phyloP scores from a whole-genome alignment of 2,329 filamentous ascomycete species.

The Monosporascus sp. region DNA sequence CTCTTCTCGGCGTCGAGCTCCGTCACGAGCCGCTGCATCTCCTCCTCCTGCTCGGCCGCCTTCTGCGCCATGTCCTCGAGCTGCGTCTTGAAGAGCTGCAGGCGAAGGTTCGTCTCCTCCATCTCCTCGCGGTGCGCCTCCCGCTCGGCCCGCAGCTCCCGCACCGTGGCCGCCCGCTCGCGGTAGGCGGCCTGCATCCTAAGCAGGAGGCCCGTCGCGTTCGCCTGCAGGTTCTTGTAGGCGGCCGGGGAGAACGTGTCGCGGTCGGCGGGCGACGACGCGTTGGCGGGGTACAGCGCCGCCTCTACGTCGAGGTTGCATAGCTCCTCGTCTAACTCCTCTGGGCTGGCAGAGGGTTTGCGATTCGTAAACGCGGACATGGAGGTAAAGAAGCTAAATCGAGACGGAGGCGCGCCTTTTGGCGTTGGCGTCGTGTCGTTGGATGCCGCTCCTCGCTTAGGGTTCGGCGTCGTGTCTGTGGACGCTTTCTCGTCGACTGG shows the following conservation, averaged over 20 bases:
- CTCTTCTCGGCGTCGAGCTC: slow-evolving; percentile 48
- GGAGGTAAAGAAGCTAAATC: slow-evolving; percentile 41
- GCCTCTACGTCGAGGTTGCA: slow-evolving; percentile 50
- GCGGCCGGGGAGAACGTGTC: slow-evolving; percentile 53
- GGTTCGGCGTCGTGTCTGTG: slow-evolving; percentile 30
- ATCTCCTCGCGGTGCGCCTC: slow-evolving; percentile 49
- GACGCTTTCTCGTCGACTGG: slow-evolving; percentile 18
- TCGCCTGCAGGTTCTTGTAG: slow-evolving; percentile 56
- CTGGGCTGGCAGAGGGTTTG: slow-evolving; percentile 18
- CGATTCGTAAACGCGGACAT: slow-evolving; percentile 40
- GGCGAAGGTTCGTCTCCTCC: slow-evolving; percentile 49
- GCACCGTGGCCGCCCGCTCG: slow-evolving; percentile 42
- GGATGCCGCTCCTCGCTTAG: slow-evolving; percentile 19
- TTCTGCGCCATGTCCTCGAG: slow-evolving; percentile 53
- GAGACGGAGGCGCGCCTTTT: slow-evolving; percentile 31
- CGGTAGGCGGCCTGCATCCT: slow-evolving; percentile 57
- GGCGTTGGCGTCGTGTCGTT: slow-evolving; percentile 30
- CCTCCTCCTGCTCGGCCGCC: slow-evolving; percentile 48
- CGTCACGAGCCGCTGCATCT: slow-evolving; percentile 44
- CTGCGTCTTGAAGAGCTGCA: slow-evolving; percentile 51
- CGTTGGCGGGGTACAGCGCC: slow-evolving; percentile 42
- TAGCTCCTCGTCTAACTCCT: slow-evolving; percentile 43
- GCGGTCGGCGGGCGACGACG: slow-evolving; percentile 33
- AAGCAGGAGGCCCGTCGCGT: slow-evolving; percentile 49
- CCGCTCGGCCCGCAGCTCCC: slow-evolving; percentile 48